phyloP scores from a whole-genome alignment of 2,329 filamentous ascomycete species.

The Aspergillus ruber region DNA sequence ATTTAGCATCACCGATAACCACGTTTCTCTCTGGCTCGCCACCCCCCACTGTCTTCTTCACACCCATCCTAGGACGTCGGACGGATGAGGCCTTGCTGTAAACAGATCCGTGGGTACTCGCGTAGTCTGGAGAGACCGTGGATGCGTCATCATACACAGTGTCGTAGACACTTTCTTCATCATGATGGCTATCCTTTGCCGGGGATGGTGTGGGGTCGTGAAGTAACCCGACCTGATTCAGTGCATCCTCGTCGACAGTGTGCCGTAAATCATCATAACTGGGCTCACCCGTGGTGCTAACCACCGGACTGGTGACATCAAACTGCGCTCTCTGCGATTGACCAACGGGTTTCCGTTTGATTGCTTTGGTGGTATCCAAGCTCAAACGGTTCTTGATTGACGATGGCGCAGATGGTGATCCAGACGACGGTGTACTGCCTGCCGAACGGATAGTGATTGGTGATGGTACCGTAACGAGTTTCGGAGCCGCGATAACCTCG shows the following conservation, averaged over 20 bases:
- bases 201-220: conserved; percentile 20
- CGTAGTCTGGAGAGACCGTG: conserved; percentile 67
- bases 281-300: conserved; percentile 19
- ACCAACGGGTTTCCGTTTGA: conserved; percentile 50
- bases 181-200: conserved; percentile 17
- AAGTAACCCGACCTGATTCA: conserved; percentile 43
- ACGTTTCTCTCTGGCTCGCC: conserved; percentile 30
- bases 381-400: conserved; percentile 1
- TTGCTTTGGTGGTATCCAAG: conserved; percentile 39
- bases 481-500: neutral
- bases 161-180: conserved; percentile 50
- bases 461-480: neutral
- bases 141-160: conserved; percentile 41
- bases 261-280: conserved; percentile 37
- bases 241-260: conserved; percentile 43
- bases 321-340: conserved; percentile 19
- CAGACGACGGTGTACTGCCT: neutral
- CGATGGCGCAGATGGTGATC: neutral
- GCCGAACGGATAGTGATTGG: neutral
- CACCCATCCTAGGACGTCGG: conserved; percentile 65
- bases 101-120: conserved; percentile 59
- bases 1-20: conserved; percentile 44
- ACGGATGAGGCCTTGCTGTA: conserved; percentile 38
- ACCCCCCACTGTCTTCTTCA: conserved; percentile 68
- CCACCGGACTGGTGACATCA: conserved; percentile 15